Conservation (phyloP, 805 yeast species). For the Lipomyces yamanashiensis region DNA sequence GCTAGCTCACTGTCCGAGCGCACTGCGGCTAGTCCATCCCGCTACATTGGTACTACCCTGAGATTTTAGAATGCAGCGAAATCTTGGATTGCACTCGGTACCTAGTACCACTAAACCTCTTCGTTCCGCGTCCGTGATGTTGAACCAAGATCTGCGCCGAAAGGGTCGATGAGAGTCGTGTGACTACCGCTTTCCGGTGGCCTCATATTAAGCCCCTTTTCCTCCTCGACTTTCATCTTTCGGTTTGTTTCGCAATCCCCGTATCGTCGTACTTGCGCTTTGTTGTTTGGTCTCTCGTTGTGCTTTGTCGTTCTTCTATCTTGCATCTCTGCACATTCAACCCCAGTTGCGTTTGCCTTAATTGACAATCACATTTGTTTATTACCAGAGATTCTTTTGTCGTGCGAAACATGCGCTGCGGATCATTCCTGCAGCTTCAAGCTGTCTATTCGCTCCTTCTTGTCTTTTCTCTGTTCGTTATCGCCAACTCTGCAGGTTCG, state of each 20-base stretch:
- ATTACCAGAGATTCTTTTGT: not conserved
- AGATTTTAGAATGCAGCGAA: not conserved
- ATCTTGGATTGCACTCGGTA: not conserved
- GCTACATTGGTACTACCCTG: not conserved
- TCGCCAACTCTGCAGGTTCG: constrained; percentile 10
- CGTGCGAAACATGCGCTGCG: not conserved
- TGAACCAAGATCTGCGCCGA: not conserved
- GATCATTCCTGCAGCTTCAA: not conserved
- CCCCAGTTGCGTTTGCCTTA: not conserved
- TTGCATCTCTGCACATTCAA: too few species aligned
- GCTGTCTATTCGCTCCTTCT: not conserved
- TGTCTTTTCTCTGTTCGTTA: not conserved
- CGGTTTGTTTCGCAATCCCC: not conserved
- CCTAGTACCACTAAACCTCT: not conserved
- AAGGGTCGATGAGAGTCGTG: not conserved
- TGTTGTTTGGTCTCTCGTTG: not conserved
- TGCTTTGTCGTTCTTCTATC: too few species aligned
- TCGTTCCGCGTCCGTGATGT: not conserved
- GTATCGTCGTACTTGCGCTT: constrained; percentile 1
- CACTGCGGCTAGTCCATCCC: not conserved
- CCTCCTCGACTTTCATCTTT: not conserved
- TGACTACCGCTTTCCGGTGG: not conserved
- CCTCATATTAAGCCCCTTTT: constrained; percentile 1
- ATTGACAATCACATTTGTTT: not conserved
- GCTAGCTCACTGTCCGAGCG: not conserved